Conservation (phyloP, 1,139 yeast genomes). For the Taphrina communis region DNA sequence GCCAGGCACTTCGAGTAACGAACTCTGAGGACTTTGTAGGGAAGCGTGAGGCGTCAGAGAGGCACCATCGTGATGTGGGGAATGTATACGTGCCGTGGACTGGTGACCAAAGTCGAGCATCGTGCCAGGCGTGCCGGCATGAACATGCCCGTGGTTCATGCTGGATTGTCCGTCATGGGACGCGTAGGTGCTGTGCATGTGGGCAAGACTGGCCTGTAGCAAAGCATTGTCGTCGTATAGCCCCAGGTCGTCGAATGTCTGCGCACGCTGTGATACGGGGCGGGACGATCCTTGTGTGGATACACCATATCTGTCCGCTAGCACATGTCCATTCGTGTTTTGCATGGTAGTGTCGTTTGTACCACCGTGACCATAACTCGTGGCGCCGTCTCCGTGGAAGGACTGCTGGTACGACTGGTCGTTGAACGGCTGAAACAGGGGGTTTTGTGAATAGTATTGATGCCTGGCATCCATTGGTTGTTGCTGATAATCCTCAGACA, state of each 20-base stretch:
- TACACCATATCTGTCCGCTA: not conserved
- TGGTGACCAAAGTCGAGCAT: not conserved
- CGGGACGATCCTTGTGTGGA: not conserved
- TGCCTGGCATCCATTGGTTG: not conserved
- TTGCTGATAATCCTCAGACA: constrained; percentile 10
- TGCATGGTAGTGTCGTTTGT: not conserved
- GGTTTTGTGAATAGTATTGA: not conserved
- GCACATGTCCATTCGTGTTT: not conserved
- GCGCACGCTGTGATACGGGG: not conserved
- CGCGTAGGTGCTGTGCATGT: not conserved
- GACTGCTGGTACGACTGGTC: not conserved
- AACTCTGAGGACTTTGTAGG: not conserved
- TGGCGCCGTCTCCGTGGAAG: not conserved
- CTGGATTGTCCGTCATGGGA: not conserved
- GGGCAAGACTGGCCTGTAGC: constrained; percentile 6
- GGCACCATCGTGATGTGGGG: not conserved
- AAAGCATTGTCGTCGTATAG: constrained; percentile 10
- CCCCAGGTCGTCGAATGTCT: not conserved
- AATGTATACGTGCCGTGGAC: not conserved
- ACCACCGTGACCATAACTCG: not conserved
- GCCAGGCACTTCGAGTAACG: constrained; percentile 9
- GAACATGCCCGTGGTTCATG: not conserved
- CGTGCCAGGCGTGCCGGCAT: not conserved
- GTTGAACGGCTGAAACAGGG: not conserved
- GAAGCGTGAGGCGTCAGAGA: not conserved